phyloP scores from a whole-genome alignment of 176 grass and related monocot genomes.

The Oryza glumipatula region DNA sequence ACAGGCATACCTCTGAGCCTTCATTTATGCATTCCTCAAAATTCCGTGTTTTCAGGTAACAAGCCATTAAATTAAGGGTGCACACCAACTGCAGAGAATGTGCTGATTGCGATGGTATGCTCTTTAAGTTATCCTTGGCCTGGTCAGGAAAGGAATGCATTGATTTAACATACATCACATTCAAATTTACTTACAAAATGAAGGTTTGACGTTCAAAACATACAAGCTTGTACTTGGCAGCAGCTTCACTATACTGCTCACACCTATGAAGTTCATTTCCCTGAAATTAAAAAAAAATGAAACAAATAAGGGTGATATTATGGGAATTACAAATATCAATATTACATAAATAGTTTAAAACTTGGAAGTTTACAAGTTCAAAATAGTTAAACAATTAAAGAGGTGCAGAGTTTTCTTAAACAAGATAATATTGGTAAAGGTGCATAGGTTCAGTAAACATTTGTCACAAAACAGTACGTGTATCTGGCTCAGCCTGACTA shows the following conservation, averaged over 20 bases:
- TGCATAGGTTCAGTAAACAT: slow-evolving; percentile 2
- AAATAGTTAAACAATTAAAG: background rate
- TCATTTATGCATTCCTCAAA: slow-evolving; percentile 86
- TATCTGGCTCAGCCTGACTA: slow-evolving; percentile 18
- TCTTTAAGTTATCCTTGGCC: slow-evolving; percentile 90
- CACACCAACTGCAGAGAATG: slow-evolving; percentile 76
- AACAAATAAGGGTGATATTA: slow-evolving; percentile 18
- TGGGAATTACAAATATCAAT: slow-evolving; percentile 11
- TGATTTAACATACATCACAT: slow-evolving; percentile 2
- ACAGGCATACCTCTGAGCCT: slow-evolving; percentile 85
- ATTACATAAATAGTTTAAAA: background rate
- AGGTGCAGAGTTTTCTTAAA: background rate
- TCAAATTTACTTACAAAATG: background rate
- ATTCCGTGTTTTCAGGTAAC: slow-evolving; percentile 78
- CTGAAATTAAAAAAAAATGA: slow-evolving; percentile 41
- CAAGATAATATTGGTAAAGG: background rate
- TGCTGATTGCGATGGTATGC: slow-evolving; percentile 51
- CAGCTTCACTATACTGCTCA: slow-evolving; percentile 77
- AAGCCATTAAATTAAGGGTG: slow-evolving; percentile 97
- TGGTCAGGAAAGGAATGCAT: slow-evolving; percentile 48
- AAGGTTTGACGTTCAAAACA: slow-evolving; percentile 40
- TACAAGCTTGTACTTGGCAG: slow-evolving; percentile 90
- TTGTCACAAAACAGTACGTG: slow-evolving; percentile 1
- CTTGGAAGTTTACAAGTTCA: background rate
- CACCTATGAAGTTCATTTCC: slow-evolving; percentile 84